Base-by-base conservation (phyloP, 2,329 filamentous ascomycete species). In the Lachnellula subtilissima region DNA sequence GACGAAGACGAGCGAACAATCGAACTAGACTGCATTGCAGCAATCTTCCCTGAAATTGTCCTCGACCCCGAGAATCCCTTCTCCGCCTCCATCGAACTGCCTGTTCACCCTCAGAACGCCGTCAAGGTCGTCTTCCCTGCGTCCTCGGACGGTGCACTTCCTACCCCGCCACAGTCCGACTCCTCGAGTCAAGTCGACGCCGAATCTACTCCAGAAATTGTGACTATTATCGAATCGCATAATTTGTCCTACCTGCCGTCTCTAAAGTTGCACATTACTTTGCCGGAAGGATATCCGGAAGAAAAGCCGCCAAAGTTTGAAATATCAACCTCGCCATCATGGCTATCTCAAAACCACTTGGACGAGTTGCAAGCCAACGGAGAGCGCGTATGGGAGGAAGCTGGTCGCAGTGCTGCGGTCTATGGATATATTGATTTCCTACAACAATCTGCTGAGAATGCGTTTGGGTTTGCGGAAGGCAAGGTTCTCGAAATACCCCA, bases 31-130 rank as follows among this genome's bases (percentile, higher is more conserved):
- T 79, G 83, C 14, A 76, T 88, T 54, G 73, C 76, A 54, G 82
- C 84, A 59, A 88, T 88, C 64, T 88, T 80, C 61, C 85, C 85
- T n/a, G 85, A 88, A 70, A 79, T 88, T 14, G 74, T 74, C 32
- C 70, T 72, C 8, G 68, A 76, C 19, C 69, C 75, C 47, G 66
- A 73, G 6, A 64, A 75, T 35, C 74, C 73, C 7, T 78, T 85
- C 66, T 74, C 75, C 45, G 64, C 64, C 7, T 64, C 63, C n/a
- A 76, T 87, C 55, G 79, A 84, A 46, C 70, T 87, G 17, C 80
- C 82, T 3, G 78, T 86, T 42, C 76, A 78, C 60, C 79, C 84
- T 11, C 72, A 71, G 36, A 73, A 76, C 43, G 75, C 81, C 9
- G 74, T 86, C 54, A 80, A 77, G 5, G 82, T 87, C 55, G 73